Percentiles rank a stretch among this genome's conserved stretches.
phyloP scores from a whole-genome alignment of 2,329 filamentous ascomycete species.

The Aureobasidium sp. region DNA sequence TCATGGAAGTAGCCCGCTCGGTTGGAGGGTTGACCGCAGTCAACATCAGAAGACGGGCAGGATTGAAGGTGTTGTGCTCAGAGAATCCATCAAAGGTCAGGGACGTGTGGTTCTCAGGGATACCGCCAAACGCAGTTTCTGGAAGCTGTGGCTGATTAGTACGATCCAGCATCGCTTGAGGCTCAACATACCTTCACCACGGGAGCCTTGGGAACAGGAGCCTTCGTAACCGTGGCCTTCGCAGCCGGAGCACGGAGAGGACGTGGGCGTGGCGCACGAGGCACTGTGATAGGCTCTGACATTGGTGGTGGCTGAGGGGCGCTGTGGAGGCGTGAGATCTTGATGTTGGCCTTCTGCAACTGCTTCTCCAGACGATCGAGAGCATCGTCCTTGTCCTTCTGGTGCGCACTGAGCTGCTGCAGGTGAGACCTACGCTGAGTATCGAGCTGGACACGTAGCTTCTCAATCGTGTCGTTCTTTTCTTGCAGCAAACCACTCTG shows the following conservation, averaged over 20 bases:
- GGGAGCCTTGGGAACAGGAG: background rate
- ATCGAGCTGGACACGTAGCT: background rate
- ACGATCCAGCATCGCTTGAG: no score
- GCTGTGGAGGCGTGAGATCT: background rate
- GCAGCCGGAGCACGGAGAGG: background rate
- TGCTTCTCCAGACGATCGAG: background rate
- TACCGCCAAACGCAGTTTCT: background rate
- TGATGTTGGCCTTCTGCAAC: background rate
- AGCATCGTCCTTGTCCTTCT: background rate
- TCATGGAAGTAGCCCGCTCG: background rate
- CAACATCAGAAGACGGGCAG: background rate
- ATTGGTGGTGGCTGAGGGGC: background rate
- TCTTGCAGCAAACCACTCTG: background rate
- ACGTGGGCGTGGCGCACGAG: background rate
- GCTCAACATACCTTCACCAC: background rate
- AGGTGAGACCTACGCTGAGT: background rate
- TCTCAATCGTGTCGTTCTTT: constrained; percentile 3
- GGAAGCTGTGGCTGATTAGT: background rate
- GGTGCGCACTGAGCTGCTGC: background rate
- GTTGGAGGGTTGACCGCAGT: background rate
- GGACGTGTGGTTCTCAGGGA: background rate
- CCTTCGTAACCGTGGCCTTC: background rate
- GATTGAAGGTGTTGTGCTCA: background rate
- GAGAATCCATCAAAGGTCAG: constrained; percentile 8
- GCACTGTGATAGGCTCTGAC: background rate